phyloP scores from a whole-genome alignment of 345 rosid species.

The Syzygium aqueum region DNA sequence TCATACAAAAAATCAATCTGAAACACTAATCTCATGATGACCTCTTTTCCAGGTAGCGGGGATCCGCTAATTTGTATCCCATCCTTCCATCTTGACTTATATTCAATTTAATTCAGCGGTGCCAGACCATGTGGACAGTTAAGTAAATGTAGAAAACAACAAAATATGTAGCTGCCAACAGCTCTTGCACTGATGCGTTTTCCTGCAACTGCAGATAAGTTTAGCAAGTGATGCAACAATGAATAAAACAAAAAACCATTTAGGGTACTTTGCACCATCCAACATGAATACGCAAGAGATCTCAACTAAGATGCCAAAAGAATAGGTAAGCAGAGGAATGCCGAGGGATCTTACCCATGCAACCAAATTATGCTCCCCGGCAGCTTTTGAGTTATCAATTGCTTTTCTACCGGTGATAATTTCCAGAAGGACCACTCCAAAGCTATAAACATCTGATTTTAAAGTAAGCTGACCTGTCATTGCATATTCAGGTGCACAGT shows the following conservation, averaged over 20 bases:
- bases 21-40: not conserved
- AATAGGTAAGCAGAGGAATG: not conserved
- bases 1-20: not conserved
- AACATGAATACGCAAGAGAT: not conserved
- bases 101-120: not conserved
- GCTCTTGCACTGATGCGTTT: not conserved
- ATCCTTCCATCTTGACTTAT: not conserved
- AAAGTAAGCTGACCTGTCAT: conserved; percentile 75
- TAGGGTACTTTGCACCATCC: not conserved
- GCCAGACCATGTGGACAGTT: not conserved
- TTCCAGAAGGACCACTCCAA: conserved; percentile 59
- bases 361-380: conserved; percentile 59
- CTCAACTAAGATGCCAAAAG: not conserved
- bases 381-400: conserved; percentile 40
- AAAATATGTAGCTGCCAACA: not conserved
- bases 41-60: not conserved
- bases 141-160: not conserved
- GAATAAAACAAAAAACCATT: not conserved
- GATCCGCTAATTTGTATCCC: not conserved
- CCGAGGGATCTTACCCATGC: conserved; percentile 46
- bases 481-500: conserved; percentile 78
- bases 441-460: conserved; percentile 59
- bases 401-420: conserved; percentile 69
- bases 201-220: not conserved
- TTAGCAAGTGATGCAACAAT: not conserved